A percentile compares a stretch with the other conserved stretches of the same genome.
phyloP scores from a whole-genome alignment of 768 basidiomycete species.

The Macrolepiota fuliginosa region DNA sequence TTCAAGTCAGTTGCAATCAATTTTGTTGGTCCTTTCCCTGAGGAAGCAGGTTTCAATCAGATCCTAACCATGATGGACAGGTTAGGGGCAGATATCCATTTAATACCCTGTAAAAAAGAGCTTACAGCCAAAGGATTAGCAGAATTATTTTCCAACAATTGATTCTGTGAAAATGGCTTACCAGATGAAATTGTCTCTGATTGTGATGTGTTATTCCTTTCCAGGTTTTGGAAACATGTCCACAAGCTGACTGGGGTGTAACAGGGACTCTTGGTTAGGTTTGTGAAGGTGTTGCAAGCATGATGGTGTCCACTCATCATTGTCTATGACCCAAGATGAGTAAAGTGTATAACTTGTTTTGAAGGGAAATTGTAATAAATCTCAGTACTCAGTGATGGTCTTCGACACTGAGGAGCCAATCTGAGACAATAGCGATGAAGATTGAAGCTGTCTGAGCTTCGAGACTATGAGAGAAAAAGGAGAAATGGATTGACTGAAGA shows the following conservation, averaged over 20 bases:
- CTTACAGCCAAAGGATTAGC: conserved; percentile 9
- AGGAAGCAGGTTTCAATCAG: neutral
- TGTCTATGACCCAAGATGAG: conserved; percentile 38
- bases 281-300: too few relatives aligned
- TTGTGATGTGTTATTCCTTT: conserved; percentile 24
- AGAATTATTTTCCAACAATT: conserved; percentile 19
- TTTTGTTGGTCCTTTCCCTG: neutral
- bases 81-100: conserved; percentile 8
- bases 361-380: too few relatives aligned
- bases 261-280: conserved; percentile 31
- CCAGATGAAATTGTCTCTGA: conserved; percentile 29
- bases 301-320: too few relatives aligned
- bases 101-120: conserved; percentile 5
- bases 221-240: conserved; percentile 29
- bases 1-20: neutral
- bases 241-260: conserved; percentile 25
- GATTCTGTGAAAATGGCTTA: conserved; percentile 31
- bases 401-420: too few relatives aligned
- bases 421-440: too few relatives aligned
- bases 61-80: neutral
- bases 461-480: too few relatives aligned
- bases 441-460: too few relatives aligned
- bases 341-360: too few relatives aligned
- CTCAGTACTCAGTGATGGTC: too few relatives aligned
- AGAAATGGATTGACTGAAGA: too few relatives aligned